phyloP scores from a whole-genome alignment of 148 eudicot genomes.

The Heliamphora exappendiculata region DNA sequence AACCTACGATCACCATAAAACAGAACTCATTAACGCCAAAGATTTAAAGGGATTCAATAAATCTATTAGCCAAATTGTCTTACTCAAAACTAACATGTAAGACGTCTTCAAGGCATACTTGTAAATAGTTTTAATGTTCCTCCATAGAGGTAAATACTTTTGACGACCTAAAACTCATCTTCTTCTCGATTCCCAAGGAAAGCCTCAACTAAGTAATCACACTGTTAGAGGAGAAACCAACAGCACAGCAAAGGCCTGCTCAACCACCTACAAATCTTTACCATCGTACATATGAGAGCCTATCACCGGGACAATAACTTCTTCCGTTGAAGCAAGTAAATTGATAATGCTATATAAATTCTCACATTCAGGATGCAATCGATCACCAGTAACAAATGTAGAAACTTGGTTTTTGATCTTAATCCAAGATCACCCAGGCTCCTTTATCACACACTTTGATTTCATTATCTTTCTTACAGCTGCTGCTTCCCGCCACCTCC shows the following conservation, averaged over 20 bases:
- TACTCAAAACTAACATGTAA: background rate
- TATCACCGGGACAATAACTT: conserved; percentile 25
- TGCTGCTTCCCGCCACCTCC: conserved; percentile 77
- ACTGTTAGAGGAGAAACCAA: background rate
- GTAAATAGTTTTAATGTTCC: too few relatives aligned
- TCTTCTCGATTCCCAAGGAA: background rate
- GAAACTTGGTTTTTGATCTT: conserved; percentile 53
- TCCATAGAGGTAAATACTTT: too few relatives aligned
- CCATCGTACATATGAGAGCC: conserved; percentile 23
- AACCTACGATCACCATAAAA: too few relatives aligned
- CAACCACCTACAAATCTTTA: conserved; percentile 1
- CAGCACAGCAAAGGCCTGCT: background rate
- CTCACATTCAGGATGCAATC: conserved; percentile 43
- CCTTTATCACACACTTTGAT: conserved; percentile 65
- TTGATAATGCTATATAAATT: conserved; percentile 40
- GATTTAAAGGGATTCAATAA: too few relatives aligned
- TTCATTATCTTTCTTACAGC: conserved; percentile 60
- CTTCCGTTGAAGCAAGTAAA: conserved; percentile 38
- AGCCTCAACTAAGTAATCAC: background rate
- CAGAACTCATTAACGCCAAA: too few relatives aligned
- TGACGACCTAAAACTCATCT: background rate
- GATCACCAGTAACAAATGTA: conserved; percentile 68
- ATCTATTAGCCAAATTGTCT: background rate
- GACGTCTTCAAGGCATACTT: background rate
- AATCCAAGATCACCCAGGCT: conserved; percentile 89